Evolutionary conservation across 371 early-diverging fungal genomes (phyloP).

Genomic region (Mortierella sp.): DNA sequence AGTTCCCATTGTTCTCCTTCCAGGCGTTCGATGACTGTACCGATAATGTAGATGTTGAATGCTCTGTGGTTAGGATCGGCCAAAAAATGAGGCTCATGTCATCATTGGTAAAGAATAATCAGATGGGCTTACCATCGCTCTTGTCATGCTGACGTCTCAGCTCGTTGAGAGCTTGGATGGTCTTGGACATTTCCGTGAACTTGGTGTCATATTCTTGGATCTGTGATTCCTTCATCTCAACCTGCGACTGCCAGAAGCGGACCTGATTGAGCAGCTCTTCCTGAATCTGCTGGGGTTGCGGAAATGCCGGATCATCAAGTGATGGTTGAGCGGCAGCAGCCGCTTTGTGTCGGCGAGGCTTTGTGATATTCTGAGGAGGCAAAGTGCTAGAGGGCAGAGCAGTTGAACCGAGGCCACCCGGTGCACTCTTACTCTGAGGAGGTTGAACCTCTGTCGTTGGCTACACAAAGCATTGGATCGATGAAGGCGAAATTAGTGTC

Average conservation of each 20-base stretch:
- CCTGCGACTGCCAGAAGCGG: conserved; percentile 53
- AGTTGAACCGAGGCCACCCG: conserved; percentile 34
- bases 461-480: conserved; percentile 9
- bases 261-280: conserved; percentile 42
- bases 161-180: conserved; percentile 71
- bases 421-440: conserved; percentile 17
- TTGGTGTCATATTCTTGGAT: conserved; percentile 71
- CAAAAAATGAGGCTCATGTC: no score
- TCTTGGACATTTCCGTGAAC: conserved; percentile 70
- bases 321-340: conserved; percentile 22
- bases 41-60: neutral
- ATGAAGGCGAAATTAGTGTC: no score
- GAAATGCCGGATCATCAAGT: conserved; percentile 34
- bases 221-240: conserved; percentile 67
- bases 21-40: conserved; percentile 58
- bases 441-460: conserved; percentile 41
- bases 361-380: conserved; percentile 36
- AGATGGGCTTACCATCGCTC: conserved; percentile 61
- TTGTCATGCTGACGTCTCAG: conserved; percentile 70
- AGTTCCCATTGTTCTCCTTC: conserved; percentile 74
- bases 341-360: conserved; percentile 51
- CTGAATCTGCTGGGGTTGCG: conserved; percentile 46
- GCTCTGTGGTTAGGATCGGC: neutral
- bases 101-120: no score
- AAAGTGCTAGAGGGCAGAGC: conserved; percentile 36